phyloP scores from a whole-genome alignment of 2,329 filamentous ascomycete species.

The Colletotrichum shisoi region DNA sequence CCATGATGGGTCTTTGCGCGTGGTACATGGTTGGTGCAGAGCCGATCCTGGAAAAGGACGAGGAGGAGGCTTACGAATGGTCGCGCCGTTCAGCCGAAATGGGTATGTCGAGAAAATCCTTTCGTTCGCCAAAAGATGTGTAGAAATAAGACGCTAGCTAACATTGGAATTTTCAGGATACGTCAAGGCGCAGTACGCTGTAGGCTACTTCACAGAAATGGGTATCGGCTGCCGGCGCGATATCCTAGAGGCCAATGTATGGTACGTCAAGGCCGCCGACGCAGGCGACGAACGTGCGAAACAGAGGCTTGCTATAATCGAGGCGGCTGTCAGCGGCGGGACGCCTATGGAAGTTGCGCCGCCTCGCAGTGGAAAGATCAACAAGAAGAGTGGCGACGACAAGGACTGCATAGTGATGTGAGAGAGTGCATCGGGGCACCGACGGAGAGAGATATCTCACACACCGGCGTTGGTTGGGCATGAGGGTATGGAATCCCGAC shows the following conservation, averaged over 20 bases:
- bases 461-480: conserved; percentile 35
- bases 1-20: conserved; percentile 98
- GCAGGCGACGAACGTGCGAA: conserved; percentile 89
- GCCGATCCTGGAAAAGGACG: conserved; percentile 90
- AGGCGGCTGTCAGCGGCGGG: conserved; percentile 75
- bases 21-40: conserved; percentile 98
- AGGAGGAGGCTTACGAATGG: conserved; percentile 97
- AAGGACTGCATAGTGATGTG: conserved; percentile 68
- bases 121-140: background rate
- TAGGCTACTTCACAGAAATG: conserved; percentile 98
- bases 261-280: conserved; percentile 96
- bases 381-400: conserved; percentile 59
- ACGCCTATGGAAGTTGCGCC: conserved; percentile 65
- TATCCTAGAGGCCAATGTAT: conserved; percentile 95
- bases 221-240: conserved; percentile 95
- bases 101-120: conserved; percentile 64
- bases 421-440: conserved; percentile 39
- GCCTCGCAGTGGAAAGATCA: conserved; percentile 60
- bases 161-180: conserved; percentile 57
- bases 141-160: conserved; percentile 35
- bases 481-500: conserved; percentile 22
- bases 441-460: conserved; percentile 18
- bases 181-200: conserved; percentile 85
- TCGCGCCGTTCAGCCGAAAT: conserved; percentile 83
- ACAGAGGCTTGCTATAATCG: conserved; percentile 84